These are phyloP conservation scores for Diaporthe helianthi DNA, from an alignment of 2,329 filamentous ascomycete species.

Conservation along the genomic window DNA sequence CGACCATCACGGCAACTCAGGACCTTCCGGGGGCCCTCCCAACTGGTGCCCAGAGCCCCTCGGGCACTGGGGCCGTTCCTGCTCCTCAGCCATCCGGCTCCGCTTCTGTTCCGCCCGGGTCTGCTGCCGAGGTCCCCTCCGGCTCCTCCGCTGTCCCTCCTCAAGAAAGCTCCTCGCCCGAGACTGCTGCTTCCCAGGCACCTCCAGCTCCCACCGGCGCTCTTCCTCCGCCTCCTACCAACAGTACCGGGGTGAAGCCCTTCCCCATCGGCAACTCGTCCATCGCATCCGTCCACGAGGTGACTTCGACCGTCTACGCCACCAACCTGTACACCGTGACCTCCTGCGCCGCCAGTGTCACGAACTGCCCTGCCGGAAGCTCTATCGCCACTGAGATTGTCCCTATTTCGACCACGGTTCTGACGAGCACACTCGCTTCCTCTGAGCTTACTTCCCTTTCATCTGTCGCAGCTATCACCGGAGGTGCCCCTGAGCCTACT, in stretches of 20 bases:
- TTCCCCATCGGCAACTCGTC: conserved; percentile 23
- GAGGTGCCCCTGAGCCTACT: conserved; percentile 10
- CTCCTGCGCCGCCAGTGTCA: conserved; percentile 37
- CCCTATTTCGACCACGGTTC: conserved; percentile 32
- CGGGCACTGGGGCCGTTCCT: not conserved
- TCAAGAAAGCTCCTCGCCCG: conserved; percentile 9
- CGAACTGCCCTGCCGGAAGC: conserved; percentile 39
- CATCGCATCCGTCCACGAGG: conserved; percentile 24
- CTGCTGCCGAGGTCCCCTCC: conserved; percentile 2
- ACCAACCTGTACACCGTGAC: conserved; percentile 37
- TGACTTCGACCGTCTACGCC: conserved; percentile 35
- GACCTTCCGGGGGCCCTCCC: conserved; percentile 1
- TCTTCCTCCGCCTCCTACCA: conserved; percentile 7
- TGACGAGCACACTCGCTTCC: conserved; percentile 13
- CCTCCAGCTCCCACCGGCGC: not conserved
- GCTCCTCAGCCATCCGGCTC: conserved; percentile 25
- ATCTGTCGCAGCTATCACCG: conserved; percentile 28
- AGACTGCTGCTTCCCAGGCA: not conserved
- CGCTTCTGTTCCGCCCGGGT: not conserved
- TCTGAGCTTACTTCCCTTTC: conserved; percentile 20
- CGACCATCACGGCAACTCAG: not conserved
- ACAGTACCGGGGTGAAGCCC: conserved; percentile 11
- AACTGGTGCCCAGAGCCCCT: not conserved
- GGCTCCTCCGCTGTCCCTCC: conserved; percentile 15
- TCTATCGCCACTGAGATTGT: conserved; percentile 36